Evolutionary conservation across 805 yeast species (phyloP).

Genomic region (Wickerhamomyces tratensis): DNA sequence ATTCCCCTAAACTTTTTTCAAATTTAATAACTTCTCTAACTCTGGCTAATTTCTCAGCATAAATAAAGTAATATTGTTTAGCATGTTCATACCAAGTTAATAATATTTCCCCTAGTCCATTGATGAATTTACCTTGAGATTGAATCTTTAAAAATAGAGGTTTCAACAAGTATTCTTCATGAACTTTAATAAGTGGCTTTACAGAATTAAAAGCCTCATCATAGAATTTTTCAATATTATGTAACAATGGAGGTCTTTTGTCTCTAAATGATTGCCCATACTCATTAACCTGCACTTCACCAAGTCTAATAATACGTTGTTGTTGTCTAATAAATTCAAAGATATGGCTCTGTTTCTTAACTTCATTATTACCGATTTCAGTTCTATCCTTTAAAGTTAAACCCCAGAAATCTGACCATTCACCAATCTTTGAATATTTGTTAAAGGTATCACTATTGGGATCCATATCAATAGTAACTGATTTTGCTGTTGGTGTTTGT

Average conservation of each 20-base stretch:
- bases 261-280: constrained; percentile 35
- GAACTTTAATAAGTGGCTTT: constrained; percentile 42
- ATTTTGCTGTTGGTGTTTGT: constrained; percentile 2
- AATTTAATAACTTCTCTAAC: constrained; percentile 45
- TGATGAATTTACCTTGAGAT: constrained; percentile 57
- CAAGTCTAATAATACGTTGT: constrained; percentile 58
- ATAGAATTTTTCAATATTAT: constrained; percentile 45
- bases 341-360: constrained; percentile 63
- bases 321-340: constrained; percentile 70
- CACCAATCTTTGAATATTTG: constrained; percentile 24
- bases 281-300: constrained; percentile 51
- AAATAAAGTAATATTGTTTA: constrained; percentile 39
- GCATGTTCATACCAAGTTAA: constrained; percentile 57
- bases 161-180: constrained; percentile 40
- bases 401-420: constrained; percentile 65
- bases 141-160: constrained; percentile 50
- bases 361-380: constrained; percentile 38
- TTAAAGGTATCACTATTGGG: constrained; percentile 24
- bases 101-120: constrained; percentile 53
- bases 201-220: constrained; percentile 51
- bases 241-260: constrained; percentile 32
- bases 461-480: constrained; percentile 4
- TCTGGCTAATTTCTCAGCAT: constrained; percentile 52
- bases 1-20: constrained; percentile 28
- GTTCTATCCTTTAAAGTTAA: constrained; percentile 43